phyloP scores from a whole-genome alignment of 2,329 filamentous ascomycete genomes.

The Penicillium sp. region DNA sequence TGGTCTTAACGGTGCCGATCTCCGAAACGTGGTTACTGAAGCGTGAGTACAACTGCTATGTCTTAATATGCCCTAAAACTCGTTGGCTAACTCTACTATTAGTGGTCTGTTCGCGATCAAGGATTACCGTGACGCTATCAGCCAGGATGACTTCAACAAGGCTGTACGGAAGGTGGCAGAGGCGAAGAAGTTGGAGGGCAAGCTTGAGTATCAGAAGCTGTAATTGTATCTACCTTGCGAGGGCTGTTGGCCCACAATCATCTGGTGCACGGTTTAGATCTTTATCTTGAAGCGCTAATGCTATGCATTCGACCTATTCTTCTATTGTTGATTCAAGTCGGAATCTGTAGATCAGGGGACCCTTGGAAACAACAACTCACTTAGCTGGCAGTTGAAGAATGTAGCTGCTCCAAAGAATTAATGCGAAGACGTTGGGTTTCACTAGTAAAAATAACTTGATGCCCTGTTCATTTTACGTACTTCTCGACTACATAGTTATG shows the following conservation, averaged over 20 bases:
- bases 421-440: background rate
- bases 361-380: background rate
- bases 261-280: slow-evolving; percentile 11
- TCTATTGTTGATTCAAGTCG: background rate
- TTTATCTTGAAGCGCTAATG: slow-evolving; percentile 12
- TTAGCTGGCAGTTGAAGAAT: background rate
- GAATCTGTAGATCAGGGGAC: background rate
- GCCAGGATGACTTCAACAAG: slow-evolving; percentile 99
- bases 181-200: slow-evolving; percentile 97
- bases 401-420: background rate
- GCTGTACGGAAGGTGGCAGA: slow-evolving; percentile 96
- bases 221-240: slow-evolving; percentile 24
- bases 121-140: slow-evolving; percentile 92
- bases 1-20: slow-evolving; percentile 92
- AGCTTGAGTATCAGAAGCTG: slow-evolving; percentile 91
- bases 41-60: slow-evolving; percentile 65
- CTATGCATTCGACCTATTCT: slow-evolving; percentile 9
- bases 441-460: background rate
- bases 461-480: background rate
- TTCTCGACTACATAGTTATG: background rate
- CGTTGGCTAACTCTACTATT: slow-evolving; percentile 19
- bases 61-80: background rate
- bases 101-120: slow-evolving; percentile 97
- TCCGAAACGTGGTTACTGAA: slow-evolving; percentile 97
- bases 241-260: slow-evolving; percentile 5